Conservation (phyloP, 306 rosid genomes). For the Sindora glabra region DNA sequence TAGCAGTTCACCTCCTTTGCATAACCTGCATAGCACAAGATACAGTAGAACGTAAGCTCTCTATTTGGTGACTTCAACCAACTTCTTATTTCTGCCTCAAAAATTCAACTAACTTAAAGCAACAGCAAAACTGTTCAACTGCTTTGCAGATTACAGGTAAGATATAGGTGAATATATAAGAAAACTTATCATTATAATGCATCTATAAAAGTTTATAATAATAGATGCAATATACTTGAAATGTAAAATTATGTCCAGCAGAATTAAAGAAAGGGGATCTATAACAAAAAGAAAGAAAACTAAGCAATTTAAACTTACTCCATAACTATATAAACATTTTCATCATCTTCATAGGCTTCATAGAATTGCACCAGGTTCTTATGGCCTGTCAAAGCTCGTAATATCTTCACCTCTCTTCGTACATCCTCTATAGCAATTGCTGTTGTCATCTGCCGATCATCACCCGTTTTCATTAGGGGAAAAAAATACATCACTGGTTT, state of each 20-base stretch:
- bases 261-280: too few species aligned
- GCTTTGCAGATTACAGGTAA: too few species aligned
- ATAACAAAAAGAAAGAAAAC: background rate
- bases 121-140: too few species aligned
- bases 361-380: slow-evolving; percentile 73
- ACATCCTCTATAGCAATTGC: slow-evolving; percentile 81
- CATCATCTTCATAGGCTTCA: slow-evolving; percentile 78
- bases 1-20: slow-evolving; percentile 84
- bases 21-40: slow-evolving; percentile 48
- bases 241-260: too few species aligned
- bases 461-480: slow-evolving; percentile 17
- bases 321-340: slow-evolving; percentile 71
- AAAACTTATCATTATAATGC: too few species aligned
- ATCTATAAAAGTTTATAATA: background rate
- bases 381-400: slow-evolving; percentile 71
- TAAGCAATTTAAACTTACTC: slow-evolving; percentile 53
- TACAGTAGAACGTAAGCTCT: slow-evolving; percentile 12
- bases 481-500: slow-evolving; percentile 6
- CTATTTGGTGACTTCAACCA: too few species aligned
- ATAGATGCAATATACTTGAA: too few species aligned
- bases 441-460: slow-evolving; percentile 73
- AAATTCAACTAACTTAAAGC: slow-evolving; percentile 6
- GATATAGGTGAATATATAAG: too few species aligned
- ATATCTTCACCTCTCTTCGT: slow-evolving; percentile 81
- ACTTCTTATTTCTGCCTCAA: background rate